Base-by-base conservation (phyloP, 1,139 yeast species). In the Suhomyces atakaporum region DNA sequence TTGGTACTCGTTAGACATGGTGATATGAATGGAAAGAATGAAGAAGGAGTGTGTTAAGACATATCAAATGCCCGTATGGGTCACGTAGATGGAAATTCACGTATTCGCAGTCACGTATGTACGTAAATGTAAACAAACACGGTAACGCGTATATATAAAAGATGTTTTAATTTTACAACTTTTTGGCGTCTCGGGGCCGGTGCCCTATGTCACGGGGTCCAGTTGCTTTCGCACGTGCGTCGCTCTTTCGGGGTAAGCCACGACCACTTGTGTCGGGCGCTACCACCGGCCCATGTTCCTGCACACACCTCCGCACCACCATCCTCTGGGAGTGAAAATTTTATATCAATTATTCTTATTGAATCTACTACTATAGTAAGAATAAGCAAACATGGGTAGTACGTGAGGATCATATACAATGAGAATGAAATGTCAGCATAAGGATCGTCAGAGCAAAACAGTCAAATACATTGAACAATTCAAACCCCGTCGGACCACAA, bases 311-410 rank as follows among this genome's bases (percentile, higher is more conserved):
- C 15, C 36, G 20, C 14, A 26, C 37, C 25, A 30, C 38, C 41
- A 28, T 20, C 35, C 19, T 21, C 38, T 22, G 26, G 21, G 27
- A 31, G 41, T 38, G 41, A 38, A 38, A 38, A 38, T 38, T 38
- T 38, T 38, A 38, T 38, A 38, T 35, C 33, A 25, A 29, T 25
- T 30, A 29, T 35, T 33, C 37, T 38, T 38, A 23, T 31, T 18
- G 27, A 33, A 33, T 29, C 29, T 35, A 33, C 31, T 35, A 40
- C 44, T 28, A 35, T 47, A 45, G 47, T 56, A 53, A 54, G 47
- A 53, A 60, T 46, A 62, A 68, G 66, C 65, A 73, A 77, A 65
- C 70, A 78, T 79, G 84, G 73, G 81, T 75, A 79, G 83, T 78
- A 78, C 72, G 84, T 78, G 42, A 35, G 33, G 37, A 39, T 39